A percentile compares a stretch with the other conserved stretches of the same genome.
phyloP scores from a whole-genome alignment of 1,284 basidiomycete species.

The Cutaneotrichosporon arboriforme region DNA sequence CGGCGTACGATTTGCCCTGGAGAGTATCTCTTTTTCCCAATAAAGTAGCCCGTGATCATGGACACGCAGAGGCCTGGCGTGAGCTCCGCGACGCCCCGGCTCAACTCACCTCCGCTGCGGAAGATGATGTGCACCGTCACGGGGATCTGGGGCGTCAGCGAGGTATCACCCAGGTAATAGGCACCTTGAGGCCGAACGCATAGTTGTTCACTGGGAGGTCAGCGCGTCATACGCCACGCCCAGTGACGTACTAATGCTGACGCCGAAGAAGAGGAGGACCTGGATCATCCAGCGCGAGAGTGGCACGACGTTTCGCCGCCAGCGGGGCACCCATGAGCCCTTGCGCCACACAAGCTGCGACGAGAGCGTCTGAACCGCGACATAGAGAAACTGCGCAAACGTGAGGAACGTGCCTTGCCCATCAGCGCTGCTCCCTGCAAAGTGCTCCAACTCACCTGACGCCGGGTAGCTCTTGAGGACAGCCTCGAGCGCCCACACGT shows the following conservation, averaged over 20 bases:
- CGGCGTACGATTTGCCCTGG: constrained; percentile 54
- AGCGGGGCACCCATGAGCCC: constrained; percentile 10
- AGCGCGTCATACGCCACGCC: background rate
- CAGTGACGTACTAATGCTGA: constrained; percentile 54
- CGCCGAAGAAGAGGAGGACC: constrained; percentile 71
- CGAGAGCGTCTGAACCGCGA: constrained; percentile 55
- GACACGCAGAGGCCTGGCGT: constrained; percentile 46
- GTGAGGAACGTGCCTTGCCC: constrained; percentile 74
- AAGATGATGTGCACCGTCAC: constrained; percentile 94
- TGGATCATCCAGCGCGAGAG: constrained; percentile 70
- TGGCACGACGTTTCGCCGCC: constrained; percentile 60
- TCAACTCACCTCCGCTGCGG: constrained; percentile 77
- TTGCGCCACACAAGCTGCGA: constrained; percentile 32
- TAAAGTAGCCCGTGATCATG: constrained; percentile 44
- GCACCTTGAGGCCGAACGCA: constrained; percentile 65
- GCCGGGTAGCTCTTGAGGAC: constrained; percentile 63
- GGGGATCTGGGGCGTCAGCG: constrained; percentile 58
- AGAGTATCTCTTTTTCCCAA: constrained; percentile 60
- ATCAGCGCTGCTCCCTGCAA: too few relatives aligned
- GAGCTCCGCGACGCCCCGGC: background rate
- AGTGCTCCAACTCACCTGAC: constrained; percentile 60
- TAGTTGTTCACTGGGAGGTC: constrained; percentile 69
- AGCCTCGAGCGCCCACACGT: constrained; percentile 50
- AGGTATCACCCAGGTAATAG: too few relatives aligned
- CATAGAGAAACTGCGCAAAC: constrained; percentile 71